Percentiles rank a stretch among this genome's conserved stretches.
These are phyloP conservation scores for Lepiota venenata DNA, from an alignment of 768 basidiomycete genomes.

Conservation along the genomic window DNA sequence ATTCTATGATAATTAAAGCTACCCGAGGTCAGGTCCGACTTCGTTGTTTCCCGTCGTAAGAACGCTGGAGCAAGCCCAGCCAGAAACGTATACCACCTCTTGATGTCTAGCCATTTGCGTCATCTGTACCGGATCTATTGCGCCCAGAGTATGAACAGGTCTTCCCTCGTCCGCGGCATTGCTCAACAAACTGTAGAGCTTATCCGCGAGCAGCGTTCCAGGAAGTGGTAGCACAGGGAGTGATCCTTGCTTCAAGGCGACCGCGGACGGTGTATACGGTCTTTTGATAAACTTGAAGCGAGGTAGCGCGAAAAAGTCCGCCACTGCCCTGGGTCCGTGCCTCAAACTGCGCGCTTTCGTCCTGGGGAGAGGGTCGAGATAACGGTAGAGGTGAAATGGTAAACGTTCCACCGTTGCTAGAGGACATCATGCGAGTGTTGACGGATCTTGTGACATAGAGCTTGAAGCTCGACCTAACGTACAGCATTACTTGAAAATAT, in stretches of 20 bases:
- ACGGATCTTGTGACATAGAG: not conserved
- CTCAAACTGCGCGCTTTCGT: slow-evolving; percentile 58
- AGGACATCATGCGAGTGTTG: slow-evolving; percentile 5
- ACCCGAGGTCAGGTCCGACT: slow-evolving; percentile 90
- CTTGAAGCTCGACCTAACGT: slow-evolving; percentile 2
- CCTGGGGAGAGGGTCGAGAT: slow-evolving; percentile 51
- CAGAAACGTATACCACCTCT: slow-evolving; percentile 88
- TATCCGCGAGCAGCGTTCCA: slow-evolving; percentile 78
- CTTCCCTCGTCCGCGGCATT: slow-evolving; percentile 57
- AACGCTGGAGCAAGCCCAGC: slow-evolving; percentile 86
- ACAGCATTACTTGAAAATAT: slow-evolving; percentile 3
- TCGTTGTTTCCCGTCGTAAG: slow-evolving; percentile 90
- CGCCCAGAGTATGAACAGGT: slow-evolving; percentile 90
- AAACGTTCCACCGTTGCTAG: slow-evolving; percentile 28
- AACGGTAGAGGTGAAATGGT: slow-evolving; percentile 44
- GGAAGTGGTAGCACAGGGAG: slow-evolving; percentile 75
- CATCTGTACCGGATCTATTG: slow-evolving; percentile 92
- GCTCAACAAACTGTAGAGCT: slow-evolving; percentile 69
- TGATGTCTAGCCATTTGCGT: slow-evolving; percentile 89
- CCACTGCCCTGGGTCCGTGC: slow-evolving; percentile 60
- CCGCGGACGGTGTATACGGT: slow-evolving; percentile 74
- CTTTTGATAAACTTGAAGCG: slow-evolving; percentile 73
- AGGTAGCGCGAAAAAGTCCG: slow-evolving; percentile 70
- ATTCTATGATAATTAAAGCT: slow-evolving; percentile 11
- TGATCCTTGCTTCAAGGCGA: slow-evolving; percentile 88